A percentile compares a stretch with the other conserved stretches of the same genome.
phyloP scores from a whole-genome alignment of 345 rosid species.

The Geranium rotundifolium region DNA sequence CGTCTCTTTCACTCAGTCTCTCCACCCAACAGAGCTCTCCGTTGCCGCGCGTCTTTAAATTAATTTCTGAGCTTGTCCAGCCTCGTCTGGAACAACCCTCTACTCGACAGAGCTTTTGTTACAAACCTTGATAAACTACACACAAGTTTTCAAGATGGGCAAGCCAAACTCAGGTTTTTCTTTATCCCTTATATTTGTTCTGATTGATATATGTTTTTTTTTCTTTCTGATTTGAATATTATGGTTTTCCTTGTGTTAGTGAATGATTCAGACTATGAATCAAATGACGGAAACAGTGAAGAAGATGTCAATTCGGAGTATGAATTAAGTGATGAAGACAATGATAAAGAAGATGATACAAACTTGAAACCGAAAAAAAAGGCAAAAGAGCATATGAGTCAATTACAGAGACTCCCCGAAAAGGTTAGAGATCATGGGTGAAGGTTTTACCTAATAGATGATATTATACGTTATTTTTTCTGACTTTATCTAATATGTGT shows the following conservation, averaged over 20 bases:
- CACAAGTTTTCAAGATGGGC: neutral
- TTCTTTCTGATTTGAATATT: neutral
- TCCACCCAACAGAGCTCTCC: too few relatives aligned
- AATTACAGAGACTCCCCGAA: conserved; percentile 52
- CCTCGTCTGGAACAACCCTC: too few relatives aligned
- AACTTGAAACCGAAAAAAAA: conserved; percentile 27
- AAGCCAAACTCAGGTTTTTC: neutral
- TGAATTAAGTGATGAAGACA: conserved; percentile 19
- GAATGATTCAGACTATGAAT: conserved; percentile 12
- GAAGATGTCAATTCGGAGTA: conserved; percentile 8
- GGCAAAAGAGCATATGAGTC: conserved; percentile 66
- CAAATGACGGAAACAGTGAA: conserved; percentile 16
- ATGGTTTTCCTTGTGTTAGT: neutral
- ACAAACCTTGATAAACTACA: neutral
- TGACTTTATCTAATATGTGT: neutral
- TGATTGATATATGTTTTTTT: neutral
- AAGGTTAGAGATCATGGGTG: conserved; percentile 28
- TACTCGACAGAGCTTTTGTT: too few relatives aligned
- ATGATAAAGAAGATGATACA: conserved; percentile 6
- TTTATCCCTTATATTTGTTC: neutral
- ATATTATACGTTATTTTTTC: neutral
- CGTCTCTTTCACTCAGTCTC: too few relatives aligned
- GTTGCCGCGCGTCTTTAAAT: too few relatives aligned
- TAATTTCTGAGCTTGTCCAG: too few relatives aligned
- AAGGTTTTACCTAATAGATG: neutral